These are phyloP conservation scores for Cryptosporidium sp. DNA, from an alignment of 169 alveolate genomes.

Conservation along the genomic window DNA sequence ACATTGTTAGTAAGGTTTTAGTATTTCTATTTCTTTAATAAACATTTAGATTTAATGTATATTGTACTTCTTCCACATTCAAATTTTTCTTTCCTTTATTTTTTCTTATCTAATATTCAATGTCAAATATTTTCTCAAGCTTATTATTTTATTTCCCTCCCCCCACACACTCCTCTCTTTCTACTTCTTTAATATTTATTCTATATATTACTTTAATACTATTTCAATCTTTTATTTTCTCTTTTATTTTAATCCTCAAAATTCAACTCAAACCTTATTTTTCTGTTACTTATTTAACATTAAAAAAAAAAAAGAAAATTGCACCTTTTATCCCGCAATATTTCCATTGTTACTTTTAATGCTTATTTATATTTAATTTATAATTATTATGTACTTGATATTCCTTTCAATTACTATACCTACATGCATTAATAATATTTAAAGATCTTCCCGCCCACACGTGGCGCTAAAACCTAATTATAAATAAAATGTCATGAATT, in stretches of 20 bases:
- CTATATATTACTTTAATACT: too few species aligned
- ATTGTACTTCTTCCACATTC: neutral
- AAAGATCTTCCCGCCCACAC: constrained; percentile 23
- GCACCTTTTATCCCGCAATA: neutral
- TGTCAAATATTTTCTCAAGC: neutral
- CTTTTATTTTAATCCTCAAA: neutral
- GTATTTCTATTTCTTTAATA: too few species aligned
- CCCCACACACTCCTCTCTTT: too few species aligned
- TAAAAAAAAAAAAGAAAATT: neutral
- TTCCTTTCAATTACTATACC: neutral
- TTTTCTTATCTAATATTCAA: too few species aligned
- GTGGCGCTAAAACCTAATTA: neutral
- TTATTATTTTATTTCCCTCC: too few species aligned
- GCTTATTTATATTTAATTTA: too few species aligned
- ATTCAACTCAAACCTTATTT: neutral
- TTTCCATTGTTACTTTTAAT: neutral
- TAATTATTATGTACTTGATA: neutral
- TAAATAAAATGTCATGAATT: neutral
- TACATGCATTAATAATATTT: constrained; percentile 3
- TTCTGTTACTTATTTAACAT: neutral
- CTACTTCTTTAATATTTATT: too few species aligned
- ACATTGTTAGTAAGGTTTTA: neutral
- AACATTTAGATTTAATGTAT: neutral
- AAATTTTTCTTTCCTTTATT: too few species aligned
- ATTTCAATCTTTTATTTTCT: too few species aligned